Percentiles rank a stretch among this genome's conserved stretches.
Evolutionary conservation across 208 protist species (phyloP).

Genomic region (Endotrypanum monterogeii): DNA sequence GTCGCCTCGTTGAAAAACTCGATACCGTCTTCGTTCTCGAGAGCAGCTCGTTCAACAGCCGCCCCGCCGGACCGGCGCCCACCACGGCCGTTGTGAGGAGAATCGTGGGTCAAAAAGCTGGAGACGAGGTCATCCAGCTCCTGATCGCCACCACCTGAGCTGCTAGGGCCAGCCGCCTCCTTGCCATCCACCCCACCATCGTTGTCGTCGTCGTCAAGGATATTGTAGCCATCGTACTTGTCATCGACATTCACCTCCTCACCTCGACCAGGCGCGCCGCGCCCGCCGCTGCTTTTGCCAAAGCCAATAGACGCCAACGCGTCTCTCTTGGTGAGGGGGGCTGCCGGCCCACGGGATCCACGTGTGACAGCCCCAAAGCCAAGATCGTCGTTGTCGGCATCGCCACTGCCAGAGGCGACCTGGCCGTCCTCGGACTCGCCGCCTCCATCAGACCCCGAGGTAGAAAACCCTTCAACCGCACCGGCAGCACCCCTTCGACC

Average conservation of each 20-base stretch:
- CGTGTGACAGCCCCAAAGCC: slow-evolving; percentile 2
- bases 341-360: background rate
- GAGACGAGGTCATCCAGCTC: slow-evolving; percentile 55
- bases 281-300: slow-evolving; percentile 1
- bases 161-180: slow-evolving; percentile 3
- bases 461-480: slow-evolving; percentile 5
- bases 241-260: slow-evolving; percentile 24
- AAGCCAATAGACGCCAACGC: slow-evolving; percentile 35
- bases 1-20: slow-evolving; percentile 48
- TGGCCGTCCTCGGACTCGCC: slow-evolving; percentile 48
- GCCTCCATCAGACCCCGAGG: slow-evolving; percentile 17
- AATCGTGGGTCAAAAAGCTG: slow-evolving; percentile 40
- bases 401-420: slow-evolving; percentile 51
- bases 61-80: background rate
- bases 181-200: slow-evolving; percentile 29
- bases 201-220: slow-evolving; percentile 56
- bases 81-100: background rate
- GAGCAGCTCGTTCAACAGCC: background rate
- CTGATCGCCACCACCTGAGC: slow-evolving; percentile 21
- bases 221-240: slow-evolving; percentile 57
- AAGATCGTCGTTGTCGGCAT: slow-evolving; percentile 27
- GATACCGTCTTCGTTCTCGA: slow-evolving; percentile 44
- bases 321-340: slow-evolving; percentile 14
- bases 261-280: background rate
- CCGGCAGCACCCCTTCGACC: slow-evolving; percentile 1